Percentiles rank a stretch among this genome's conserved stretches.
Evolutionary conservation across 805 yeast genomes (phyloP).

Genomic region (Novakomyces olei): DNA sequence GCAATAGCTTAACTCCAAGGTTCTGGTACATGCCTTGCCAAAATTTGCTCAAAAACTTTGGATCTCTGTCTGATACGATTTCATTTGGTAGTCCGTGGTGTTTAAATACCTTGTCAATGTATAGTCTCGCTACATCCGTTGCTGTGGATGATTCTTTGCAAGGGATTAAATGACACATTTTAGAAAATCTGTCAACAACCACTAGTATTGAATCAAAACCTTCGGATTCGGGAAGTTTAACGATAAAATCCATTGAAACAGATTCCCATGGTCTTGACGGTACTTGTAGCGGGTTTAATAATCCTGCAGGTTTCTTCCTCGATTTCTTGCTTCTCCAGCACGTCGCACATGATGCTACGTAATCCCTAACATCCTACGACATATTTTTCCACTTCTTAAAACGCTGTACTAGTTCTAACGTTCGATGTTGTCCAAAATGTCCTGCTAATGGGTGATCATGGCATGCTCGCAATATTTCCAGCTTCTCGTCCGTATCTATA

Average conservation of each 20-base stretch:
- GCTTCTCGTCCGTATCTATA: not conserved
- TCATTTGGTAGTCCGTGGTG: too few species aligned
- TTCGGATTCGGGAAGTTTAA: slow-evolving; percentile 7
- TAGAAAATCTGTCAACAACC: slow-evolving; percentile 10
- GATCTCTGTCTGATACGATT: too few species aligned
- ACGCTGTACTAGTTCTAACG: not conserved
- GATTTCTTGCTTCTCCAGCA: slow-evolving; percentile 7
- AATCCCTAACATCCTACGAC: slow-evolving; percentile 4
- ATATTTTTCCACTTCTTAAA: slow-evolving; percentile 6
- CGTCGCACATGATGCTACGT: slow-evolving; percentile 5
- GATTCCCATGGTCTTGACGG: slow-evolving; percentile 7
- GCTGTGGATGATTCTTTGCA: too few species aligned
- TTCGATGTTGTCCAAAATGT: slow-evolving; percentile 3
- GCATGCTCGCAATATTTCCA: not conserved
- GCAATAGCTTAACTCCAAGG: too few species aligned
- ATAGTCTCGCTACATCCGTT: too few species aligned
- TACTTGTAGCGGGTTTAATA: slow-evolving; percentile 6
- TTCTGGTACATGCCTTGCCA: too few species aligned
- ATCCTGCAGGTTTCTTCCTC: slow-evolving; percentile 4
- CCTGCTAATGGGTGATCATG: slow-evolving; percentile 4
- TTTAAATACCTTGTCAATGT: too few species aligned
- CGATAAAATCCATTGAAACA: slow-evolving; percentile 9
- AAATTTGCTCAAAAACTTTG: too few species aligned
- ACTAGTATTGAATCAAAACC: slow-evolving; percentile 9
- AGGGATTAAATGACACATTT: slow-evolving; percentile 10